Conservation (phyloP, 2,329 filamentous ascomycete species). For the Colletotrichum plurivorum region DNA sequence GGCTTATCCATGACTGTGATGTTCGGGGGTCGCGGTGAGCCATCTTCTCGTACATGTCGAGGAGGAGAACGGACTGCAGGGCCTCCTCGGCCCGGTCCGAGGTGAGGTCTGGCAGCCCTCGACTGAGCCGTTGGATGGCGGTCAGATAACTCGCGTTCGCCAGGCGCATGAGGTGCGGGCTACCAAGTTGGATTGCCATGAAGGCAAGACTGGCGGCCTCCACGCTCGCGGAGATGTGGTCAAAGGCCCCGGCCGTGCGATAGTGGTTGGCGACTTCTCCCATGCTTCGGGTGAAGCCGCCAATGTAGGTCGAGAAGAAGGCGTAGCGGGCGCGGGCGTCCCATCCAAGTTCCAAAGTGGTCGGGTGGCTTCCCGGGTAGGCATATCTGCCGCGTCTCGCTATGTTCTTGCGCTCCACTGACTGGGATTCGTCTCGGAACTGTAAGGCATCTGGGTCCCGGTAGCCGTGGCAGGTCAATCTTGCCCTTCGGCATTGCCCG, state of each 20-base stretch:
- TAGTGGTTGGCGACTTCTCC: constrained; percentile 42
- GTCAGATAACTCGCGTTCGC: constrained; percentile 25
- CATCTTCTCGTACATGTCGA: constrained; percentile 48
- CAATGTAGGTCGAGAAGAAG: constrained; percentile 45
- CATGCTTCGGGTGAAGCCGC: constrained; percentile 43
- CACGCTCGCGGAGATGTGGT: constrained; percentile 43
- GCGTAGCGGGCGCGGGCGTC: constrained; percentile 42
- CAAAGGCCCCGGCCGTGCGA: constrained; percentile 11
- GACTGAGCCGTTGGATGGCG: constrained; percentile 9
- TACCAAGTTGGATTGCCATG: constrained; percentile 31
- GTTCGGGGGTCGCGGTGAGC: constrained; percentile 34
- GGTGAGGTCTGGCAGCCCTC: neutral
- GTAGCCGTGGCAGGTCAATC: constrained; percentile 45
- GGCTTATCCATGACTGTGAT: constrained; percentile 41
- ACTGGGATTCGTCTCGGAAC: constrained; percentile 44
- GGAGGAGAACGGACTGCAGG: constrained; percentile 45
- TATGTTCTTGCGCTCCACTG: constrained; percentile 37
- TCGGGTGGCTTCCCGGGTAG: neutral
- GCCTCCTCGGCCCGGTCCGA: constrained; percentile 36
- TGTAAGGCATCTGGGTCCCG: constrained; percentile 44
- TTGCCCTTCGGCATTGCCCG: constrained; percentile 45
- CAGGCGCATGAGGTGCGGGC: constrained; percentile 21
- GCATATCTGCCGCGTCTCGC: neutral
- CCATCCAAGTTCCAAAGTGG: constrained; percentile 37
- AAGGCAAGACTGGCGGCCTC: constrained; percentile 46